Conservation (phyloP, 1,284 basidiomycete genomes). For the Sanghuangporus sanghuang region DNA sequence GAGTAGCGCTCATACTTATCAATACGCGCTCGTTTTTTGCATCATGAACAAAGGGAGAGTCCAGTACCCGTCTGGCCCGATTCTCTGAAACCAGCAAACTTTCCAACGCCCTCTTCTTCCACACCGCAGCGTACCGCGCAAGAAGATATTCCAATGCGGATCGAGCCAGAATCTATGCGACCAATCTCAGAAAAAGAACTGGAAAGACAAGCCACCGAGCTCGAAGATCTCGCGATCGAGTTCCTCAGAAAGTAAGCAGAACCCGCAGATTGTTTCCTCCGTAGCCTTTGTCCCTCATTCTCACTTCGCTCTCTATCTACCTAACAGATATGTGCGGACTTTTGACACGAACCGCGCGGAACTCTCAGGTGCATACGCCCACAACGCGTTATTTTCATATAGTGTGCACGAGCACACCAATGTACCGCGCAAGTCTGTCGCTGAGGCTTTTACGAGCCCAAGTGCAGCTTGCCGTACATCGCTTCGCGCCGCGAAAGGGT, state of each 20-base stretch:
- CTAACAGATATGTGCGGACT: slow-evolving; percentile 3
- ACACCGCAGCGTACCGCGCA: neutral
- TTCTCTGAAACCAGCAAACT: slow-evolving; percentile 4
- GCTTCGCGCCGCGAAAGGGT: slow-evolving; percentile 12
- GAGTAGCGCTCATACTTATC: neutral
- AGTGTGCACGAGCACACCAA: slow-evolving; percentile 7
- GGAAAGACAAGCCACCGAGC: slow-evolving; percentile 4
- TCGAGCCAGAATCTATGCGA: neutral
- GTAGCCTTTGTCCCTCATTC: neutral
- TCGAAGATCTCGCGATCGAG: slow-evolving; percentile 14
- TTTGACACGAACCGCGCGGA: slow-evolving; percentile 12
- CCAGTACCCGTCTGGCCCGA: slow-evolving; percentile 15
- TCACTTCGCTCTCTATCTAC: neutral
- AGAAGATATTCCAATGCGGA: neutral
- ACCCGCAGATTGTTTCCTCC: neutral
- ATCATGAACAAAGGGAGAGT: slow-evolving; percentile 5
- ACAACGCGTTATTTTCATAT: slow-evolving; percentile 14
- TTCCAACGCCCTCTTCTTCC: neutral
- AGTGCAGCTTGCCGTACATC: slow-evolving; percentile 3
- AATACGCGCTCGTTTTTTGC: neutral
- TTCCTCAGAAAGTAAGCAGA: slow-evolving; percentile 8
- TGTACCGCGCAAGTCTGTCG: slow-evolving; percentile 1
- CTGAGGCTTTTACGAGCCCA: slow-evolving; percentile 2
- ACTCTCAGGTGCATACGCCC: slow-evolving; percentile 7
- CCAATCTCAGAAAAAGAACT: neutral